These are phyloP conservation scores for Ogataea paraovalis DNA, from an alignment of 805 yeast genomes.

Conservation along the genomic window DNA sequence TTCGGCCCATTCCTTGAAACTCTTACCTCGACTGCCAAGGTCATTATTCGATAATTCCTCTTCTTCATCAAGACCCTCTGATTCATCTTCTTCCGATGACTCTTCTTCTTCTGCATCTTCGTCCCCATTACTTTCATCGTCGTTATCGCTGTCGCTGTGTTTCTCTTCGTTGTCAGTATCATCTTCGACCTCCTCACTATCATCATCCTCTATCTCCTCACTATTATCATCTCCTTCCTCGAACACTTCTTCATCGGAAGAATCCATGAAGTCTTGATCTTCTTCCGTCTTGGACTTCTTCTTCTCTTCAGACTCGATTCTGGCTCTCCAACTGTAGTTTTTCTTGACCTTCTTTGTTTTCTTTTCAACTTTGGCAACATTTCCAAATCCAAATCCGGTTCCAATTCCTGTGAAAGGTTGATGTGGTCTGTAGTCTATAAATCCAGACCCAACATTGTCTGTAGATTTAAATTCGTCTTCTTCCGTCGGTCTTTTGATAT, in stretches of 20 bases:
- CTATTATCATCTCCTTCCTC: conserved; percentile 24
- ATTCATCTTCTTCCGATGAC: conserved; percentile 30
- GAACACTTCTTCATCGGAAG: conserved; percentile 22
- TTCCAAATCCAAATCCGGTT: conserved; percentile 64
- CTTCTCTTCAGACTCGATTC: conserved; percentile 45
- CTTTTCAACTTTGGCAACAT: conserved; percentile 38
- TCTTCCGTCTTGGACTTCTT: conserved; percentile 46
- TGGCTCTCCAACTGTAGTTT: conserved; percentile 73
- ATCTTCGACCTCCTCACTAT: conserved; percentile 10
- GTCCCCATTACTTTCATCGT: conserved; percentile 22
- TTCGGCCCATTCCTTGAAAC: conserved; percentile 89
- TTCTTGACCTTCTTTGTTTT: conserved; percentile 46
- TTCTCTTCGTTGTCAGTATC: neutral
- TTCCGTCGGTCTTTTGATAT: conserved; percentile 1
- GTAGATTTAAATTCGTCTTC: conserved; percentile 31
- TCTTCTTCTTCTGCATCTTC: conserved; percentile 15
- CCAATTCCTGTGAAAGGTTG: conserved; percentile 54
- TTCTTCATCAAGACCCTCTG: conserved; percentile 32
- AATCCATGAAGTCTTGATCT: conserved; percentile 53
- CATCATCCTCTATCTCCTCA: conserved; percentile 11
- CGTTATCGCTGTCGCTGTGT: conserved; percentile 14
- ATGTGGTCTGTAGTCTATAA: conserved; percentile 69
- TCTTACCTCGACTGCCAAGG: conserved; percentile 48
- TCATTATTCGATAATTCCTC: conserved; percentile 33
- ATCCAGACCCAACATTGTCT: conserved; percentile 34